Conservation (phyloP, 805 yeast species). For the Wickerhamomyces chambardii region DNA sequence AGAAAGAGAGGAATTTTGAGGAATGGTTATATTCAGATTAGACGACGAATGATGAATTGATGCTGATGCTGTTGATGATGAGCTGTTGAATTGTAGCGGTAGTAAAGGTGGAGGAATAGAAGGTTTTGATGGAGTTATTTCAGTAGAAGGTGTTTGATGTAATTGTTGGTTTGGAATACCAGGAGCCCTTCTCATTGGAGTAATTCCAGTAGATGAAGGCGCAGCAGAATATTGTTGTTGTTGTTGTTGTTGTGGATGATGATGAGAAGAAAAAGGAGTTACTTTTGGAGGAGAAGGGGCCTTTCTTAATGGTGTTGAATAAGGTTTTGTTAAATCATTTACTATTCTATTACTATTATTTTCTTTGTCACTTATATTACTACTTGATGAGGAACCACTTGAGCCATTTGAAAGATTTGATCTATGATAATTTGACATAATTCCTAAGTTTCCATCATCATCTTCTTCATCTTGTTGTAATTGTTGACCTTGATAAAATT, state of each 20-base stretch:
- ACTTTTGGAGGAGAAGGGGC: conserved; percentile 32
- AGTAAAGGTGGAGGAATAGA: conserved; percentile 1
- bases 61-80: too few species aligned
- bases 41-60: conserved; percentile 8
- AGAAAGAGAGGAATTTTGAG: too few species aligned
- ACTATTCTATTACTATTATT: conserved; percentile 17
- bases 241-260: conserved; percentile 4
- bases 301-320: conserved; percentile 28
- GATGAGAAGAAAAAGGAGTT: conserved; percentile 13
- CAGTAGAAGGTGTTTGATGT: too few species aligned
- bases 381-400: conserved; percentile 6
- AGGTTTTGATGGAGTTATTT: conserved; percentile 8
- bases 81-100: too few species aligned
- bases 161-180: too few species aligned
- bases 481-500: conserved; percentile 50
- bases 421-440: conserved; percentile 6
- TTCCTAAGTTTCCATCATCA: background rate
- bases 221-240: too few species aligned
- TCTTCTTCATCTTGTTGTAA: conserved; percentile 3
- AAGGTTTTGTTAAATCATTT: conserved; percentile 35
- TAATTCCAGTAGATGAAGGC: conserved; percentile 2
- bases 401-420: conserved; percentile 16
- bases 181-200: background rate
- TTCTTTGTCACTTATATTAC: conserved; percentile 7
- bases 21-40: conserved; percentile 5